Evolutionary conservation across 2,329 filamentous ascomycete species (phyloP).

Genomic region (Massarina eburnea): DNA sequence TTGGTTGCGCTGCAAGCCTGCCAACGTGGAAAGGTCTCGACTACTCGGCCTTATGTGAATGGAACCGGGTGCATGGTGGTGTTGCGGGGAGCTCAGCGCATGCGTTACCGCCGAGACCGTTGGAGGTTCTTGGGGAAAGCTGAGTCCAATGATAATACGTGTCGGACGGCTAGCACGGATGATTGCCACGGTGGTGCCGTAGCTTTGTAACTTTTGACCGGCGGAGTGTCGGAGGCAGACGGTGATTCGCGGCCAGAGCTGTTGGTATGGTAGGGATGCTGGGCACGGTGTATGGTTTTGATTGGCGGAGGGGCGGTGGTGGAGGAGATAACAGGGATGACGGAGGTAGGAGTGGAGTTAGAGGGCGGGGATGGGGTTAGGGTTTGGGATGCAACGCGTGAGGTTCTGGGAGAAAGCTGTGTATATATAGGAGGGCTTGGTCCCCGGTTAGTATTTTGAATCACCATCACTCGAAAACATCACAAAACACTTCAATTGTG

Average conservation of each 20-base stretch:
- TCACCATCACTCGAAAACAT: too few relatives aligned
- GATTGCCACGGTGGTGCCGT: background rate
- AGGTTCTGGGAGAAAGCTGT: too few relatives aligned
- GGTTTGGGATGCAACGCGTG: background rate
- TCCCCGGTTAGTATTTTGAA: background rate
- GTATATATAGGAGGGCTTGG: constrained; percentile 3
- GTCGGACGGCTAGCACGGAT: constrained; percentile 3
- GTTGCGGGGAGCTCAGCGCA: background rate
- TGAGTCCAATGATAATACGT: background rate
- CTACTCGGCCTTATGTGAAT: too few relatives aligned
- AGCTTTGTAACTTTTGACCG: background rate
- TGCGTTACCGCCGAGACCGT: background rate
- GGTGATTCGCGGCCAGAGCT: background rate
- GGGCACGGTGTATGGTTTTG: background rate
- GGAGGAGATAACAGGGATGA: background rate
- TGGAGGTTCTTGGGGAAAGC: background rate
- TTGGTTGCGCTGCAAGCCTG: too few relatives aligned
- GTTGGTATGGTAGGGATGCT: constrained; percentile 2
- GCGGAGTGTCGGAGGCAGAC: background rate
- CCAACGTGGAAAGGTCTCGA: too few relatives aligned
- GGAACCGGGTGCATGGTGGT: too few relatives aligned
- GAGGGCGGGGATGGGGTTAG: background rate
- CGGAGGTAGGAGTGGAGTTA: constrained; percentile 1
- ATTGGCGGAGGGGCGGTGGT: background rate
- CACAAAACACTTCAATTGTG: too few relatives aligned